Evolutionary conservation across 495 filamentous ascomycete species (phyloP).

Genomic region (Penicillium chermesinum): DNA sequence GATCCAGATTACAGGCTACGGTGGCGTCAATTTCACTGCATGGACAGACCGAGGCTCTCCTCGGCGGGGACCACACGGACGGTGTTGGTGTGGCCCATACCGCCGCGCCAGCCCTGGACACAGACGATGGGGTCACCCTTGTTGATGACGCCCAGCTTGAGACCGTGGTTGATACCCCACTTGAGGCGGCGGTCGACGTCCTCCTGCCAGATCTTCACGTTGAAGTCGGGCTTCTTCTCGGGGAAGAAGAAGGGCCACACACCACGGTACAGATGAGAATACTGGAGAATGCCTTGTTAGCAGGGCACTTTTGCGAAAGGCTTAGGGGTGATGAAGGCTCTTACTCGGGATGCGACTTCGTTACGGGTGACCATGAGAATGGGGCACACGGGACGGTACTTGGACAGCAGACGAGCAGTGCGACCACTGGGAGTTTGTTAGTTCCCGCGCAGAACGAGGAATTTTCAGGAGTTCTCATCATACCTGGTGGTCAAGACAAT

Average conservation of each 20-base stretch:
- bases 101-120: constrained; percentile 96
- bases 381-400: constrained; percentile 97
- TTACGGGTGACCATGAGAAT: constrained; percentile 98
- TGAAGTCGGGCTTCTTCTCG: constrained; percentile 91
- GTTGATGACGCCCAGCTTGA: constrained; percentile 75
- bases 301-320: not conserved
- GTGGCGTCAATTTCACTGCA: constrained; percentile 27
- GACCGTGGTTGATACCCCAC: constrained; percentile 84
- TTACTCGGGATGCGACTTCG: constrained; percentile 66
- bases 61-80: constrained; percentile 65
- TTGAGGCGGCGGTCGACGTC: constrained; percentile 95
- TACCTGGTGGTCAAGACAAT: constrained; percentile 88
- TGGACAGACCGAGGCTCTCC: constrained; percentile 53
- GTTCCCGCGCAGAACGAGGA: constrained; percentile 8
- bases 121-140: constrained; percentile 85
- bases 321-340: constrained; percentile 18
- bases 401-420: constrained; percentile 90
- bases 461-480: constrained; percentile 10
- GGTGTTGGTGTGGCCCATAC: constrained; percentile 97
- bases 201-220: constrained; percentile 86
- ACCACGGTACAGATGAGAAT: constrained; percentile 92
- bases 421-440: constrained; percentile 57
- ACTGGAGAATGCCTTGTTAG: constrained; percentile 38
- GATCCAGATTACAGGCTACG: constrained; percentile 11
- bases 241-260: constrained; percentile 96